Evolutionary conservation across 1,284 basidiomycete species (phyloP).

Genomic region (Trichosporon ovoides): DNA sequence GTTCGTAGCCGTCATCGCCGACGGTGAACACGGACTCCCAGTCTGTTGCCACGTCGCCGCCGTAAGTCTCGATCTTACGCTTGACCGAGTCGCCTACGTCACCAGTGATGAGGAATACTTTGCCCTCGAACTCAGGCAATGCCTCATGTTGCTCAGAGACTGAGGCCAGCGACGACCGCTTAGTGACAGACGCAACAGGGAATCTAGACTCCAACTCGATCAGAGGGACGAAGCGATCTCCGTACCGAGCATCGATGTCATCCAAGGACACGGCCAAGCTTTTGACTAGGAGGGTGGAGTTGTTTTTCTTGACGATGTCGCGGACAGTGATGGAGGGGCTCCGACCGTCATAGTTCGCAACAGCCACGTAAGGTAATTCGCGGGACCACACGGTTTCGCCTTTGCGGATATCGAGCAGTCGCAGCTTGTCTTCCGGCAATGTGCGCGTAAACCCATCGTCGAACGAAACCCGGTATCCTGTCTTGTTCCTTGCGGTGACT

Average conservation of each 20-base stretch:
- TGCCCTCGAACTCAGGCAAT: constrained; percentile 8
- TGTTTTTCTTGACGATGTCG: neutral
- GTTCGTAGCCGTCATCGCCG: constrained; percentile 1
- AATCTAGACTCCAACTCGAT: neutral
- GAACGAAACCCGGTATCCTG: constrained; percentile 12
- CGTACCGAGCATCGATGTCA: constrained; percentile 8
- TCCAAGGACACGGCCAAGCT: constrained; percentile 2
- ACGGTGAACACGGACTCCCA: constrained; percentile 59
- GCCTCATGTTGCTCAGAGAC: neutral
- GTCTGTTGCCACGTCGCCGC: constrained; percentile 61
- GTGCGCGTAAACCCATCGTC: constrained; percentile 8
- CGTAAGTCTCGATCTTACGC: constrained; percentile 54
- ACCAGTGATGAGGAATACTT: constrained; percentile 21
- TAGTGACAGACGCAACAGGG: neutral
- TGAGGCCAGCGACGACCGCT: neutral
- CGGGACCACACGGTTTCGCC: constrained; percentile 15
- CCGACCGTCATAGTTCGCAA: constrained; percentile 3
- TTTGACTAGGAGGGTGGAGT: neutral
- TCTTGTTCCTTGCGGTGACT: constrained; percentile 5
- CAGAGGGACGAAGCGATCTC: constrained; percentile 7
- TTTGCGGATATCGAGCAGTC: constrained; percentile 11
- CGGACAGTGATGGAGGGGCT: neutral
- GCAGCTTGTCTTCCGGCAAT: neutral
- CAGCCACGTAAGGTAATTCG: neutral
- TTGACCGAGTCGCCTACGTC: constrained; percentile 34